These are phyloP conservation scores for Hyparrhenia diplandra DNA, from an alignment of 176 grass and related monocot species.

Conservation along the genomic window DNA sequence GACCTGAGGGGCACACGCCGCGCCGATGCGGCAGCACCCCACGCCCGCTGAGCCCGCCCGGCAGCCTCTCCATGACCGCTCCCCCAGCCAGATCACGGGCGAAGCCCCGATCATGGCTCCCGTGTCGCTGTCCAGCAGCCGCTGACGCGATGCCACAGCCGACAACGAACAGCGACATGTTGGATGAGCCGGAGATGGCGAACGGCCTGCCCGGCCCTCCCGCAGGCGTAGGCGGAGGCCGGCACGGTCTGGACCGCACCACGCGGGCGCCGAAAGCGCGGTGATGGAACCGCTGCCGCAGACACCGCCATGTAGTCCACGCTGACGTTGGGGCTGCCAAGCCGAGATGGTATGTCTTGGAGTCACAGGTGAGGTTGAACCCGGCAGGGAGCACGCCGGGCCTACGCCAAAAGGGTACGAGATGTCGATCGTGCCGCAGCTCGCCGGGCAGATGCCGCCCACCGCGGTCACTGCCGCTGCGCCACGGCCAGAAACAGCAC, in stretches of 20 bases:
- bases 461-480: too few species aligned
- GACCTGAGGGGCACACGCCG: not conserved
- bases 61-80: not conserved
- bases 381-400: not conserved
- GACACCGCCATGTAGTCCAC: not conserved
- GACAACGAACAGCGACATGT: constrained; percentile 1
- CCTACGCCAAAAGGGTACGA: not conserved
- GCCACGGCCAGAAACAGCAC: not conserved
- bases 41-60: not conserved
- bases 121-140: not conserved
- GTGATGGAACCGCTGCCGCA: too few species aligned
- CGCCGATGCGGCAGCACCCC: not conserved
- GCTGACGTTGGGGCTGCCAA: constrained; percentile 19
- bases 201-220: not conserved
- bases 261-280: too few species aligned
- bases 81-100: not conserved
- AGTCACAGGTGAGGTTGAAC: not conserved
- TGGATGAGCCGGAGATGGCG: not conserved
- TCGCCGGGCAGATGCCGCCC: not conserved
- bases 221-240: not conserved
- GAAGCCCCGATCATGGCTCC: not conserved
- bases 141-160: too few species aligned
- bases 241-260: not conserved
- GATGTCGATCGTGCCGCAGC: not conserved
- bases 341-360: not conserved